Evolutionary conservation across 208 protist genomes (phyloP).

Genomic region (Trypanosoma avium): DNA sequence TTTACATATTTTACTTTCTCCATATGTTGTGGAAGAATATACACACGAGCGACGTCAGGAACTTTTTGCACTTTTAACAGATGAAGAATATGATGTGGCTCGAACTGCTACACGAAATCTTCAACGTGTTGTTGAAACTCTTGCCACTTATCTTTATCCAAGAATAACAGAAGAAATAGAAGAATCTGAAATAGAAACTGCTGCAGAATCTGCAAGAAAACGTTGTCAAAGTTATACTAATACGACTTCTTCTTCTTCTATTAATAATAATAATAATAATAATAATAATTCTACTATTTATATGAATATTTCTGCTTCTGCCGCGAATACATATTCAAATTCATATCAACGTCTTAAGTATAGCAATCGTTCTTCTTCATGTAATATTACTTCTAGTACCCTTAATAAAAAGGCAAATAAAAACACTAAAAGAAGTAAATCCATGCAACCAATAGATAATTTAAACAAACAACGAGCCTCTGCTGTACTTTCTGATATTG

Average conservation of each 20-base stretch:
- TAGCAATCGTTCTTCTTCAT: no score
- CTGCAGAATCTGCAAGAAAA: no score
- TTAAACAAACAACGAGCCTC: constrained; percentile 19
- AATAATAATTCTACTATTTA: no score
- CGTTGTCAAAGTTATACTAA: no score
- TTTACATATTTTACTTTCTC: constrained; percentile 42
- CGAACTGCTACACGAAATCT: constrained; percentile 17
- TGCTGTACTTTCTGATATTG: constrained; percentile 31
- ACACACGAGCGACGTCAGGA: constrained; percentile 10
- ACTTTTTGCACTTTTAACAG: constrained; percentile 15
- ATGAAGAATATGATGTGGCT: constrained; percentile 16
- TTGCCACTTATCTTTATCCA: constrained; percentile 6
- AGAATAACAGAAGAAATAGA: no score
- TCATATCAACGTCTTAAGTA: neutral
- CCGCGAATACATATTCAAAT: neutral
- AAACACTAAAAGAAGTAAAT: no score
- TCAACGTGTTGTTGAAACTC: constrained; percentile 1
- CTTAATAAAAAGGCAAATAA: neutral
- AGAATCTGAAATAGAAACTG: no score
- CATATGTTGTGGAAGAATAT: constrained; percentile 7
- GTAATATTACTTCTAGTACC: no score
- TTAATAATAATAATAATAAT: no score
- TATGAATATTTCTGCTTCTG: neutral
- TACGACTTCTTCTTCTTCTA: no score
- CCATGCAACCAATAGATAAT: no score